These are phyloP conservation scores for Carex cristatella DNA, from an alignment of 176 grass and related monocot genomes.

Conservation along the genomic window DNA sequence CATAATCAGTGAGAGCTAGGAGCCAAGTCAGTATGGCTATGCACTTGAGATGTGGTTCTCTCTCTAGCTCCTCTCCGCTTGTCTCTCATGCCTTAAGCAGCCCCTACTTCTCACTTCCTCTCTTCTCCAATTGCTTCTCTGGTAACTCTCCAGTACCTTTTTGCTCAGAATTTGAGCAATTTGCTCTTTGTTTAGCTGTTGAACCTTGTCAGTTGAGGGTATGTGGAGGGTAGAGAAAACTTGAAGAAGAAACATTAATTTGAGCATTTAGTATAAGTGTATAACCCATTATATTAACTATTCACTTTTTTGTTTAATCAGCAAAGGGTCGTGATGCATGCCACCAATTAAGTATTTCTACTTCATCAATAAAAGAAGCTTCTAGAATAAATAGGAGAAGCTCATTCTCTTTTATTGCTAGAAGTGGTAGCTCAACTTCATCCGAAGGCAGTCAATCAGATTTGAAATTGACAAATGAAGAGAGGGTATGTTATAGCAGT, in stretches of 20 bases:
- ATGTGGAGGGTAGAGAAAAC: slow-evolving; percentile 8
- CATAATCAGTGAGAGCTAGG: not conserved
- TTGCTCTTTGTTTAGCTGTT: slow-evolving; percentile 3
- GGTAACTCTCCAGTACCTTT: not conserved
- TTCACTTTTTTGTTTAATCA: not conserved
- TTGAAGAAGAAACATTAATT: slow-evolving; percentile 33
- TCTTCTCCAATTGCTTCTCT: slow-evolving; percentile 13
- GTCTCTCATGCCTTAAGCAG: not conserved
- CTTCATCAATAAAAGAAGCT: slow-evolving; percentile 20
- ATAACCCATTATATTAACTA: not conserved
- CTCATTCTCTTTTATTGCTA: slow-evolving; percentile 3
- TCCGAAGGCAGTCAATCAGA: slow-evolving; percentile 36
- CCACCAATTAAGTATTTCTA: slow-evolving; percentile 12
- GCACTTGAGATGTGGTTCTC: not conserved
- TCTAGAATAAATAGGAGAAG: slow-evolving; percentile 27
- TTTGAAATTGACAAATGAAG: slow-evolving; percentile 33
- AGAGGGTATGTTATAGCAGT: slow-evolving; percentile 39
- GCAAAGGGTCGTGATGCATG: not conserved
- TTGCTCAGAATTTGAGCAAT: not conserved
- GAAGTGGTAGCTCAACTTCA: slow-evolving; percentile 35
- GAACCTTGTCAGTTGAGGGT: not conserved
- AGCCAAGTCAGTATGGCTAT: slow-evolving; percentile 10
- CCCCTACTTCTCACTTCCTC: slow-evolving; percentile 17
- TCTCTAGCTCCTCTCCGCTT: slow-evolving; percentile 17
- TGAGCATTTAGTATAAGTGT: not conserved